These are phyloP conservation scores for Ustilago xerochloae DNA, from an alignment of 1,284 basidiomycete genomes.

Conservation along the genomic window DNA sequence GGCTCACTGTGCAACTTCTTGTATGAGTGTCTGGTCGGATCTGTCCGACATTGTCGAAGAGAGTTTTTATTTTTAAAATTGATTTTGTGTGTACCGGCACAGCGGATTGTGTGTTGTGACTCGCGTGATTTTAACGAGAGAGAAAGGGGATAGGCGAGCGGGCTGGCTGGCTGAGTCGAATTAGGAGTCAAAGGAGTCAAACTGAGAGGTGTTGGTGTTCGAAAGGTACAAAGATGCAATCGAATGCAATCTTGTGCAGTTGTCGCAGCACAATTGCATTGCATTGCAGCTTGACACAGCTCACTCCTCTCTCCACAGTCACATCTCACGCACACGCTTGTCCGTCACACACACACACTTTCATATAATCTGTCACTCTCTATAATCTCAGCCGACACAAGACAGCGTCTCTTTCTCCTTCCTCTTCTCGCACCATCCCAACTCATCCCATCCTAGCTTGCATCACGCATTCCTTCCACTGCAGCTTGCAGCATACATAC, in stretches of 20 bases:
- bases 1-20: too few relatives aligned
- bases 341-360: background rate
- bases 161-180: background rate
- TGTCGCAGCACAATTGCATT: background rate
- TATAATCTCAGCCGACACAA: background rate
- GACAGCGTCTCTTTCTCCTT: constrained; percentile 4
- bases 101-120: background rate
- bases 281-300: constrained; percentile 12
- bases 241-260: too few relatives aligned
- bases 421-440: background rate
- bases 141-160: background rate
- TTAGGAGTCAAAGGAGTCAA: background rate
- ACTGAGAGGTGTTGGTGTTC: too few relatives aligned
- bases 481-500: constrained; percentile 18
- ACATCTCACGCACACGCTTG: too few relatives aligned
- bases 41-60: too few relatives aligned
- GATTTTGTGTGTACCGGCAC: too few relatives aligned
- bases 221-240: too few relatives aligned
- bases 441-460: background rate
- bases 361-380: background rate
- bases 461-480: constrained; percentile 17
- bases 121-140: background rate
- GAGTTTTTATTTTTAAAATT: too few relatives aligned
- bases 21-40: too few relatives aligned
- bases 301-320: constrained; percentile 1